Conservation (phyloP, 2,329 filamentous ascomycete species). For the Microcyclosporella mali region DNA sequence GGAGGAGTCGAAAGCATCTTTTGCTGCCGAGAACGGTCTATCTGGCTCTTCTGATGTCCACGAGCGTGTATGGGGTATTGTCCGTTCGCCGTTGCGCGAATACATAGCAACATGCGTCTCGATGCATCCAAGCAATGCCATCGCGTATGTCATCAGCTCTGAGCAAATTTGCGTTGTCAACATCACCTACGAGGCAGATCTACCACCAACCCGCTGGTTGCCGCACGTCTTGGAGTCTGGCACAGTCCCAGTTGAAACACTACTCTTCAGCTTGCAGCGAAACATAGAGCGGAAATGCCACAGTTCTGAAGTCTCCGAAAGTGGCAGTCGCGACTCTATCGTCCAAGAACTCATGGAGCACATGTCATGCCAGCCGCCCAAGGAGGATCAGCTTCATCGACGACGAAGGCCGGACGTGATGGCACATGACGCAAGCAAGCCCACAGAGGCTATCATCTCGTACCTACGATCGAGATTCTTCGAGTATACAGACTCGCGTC, state of each 20-base stretch:
- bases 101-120: constrained; percentile 46
- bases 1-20: constrained; percentile 29
- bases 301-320: background rate
- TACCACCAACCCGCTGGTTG: background rate
- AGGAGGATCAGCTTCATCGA: too few species aligned
- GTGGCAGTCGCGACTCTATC: too few species aligned
- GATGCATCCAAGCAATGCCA: constrained; percentile 51
- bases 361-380: too few species aligned
- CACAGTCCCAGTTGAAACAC: background rate
- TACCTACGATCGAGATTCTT: too few species aligned
- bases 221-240: background rate
- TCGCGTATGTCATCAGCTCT: constrained; percentile 49
- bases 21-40: too few species aligned
- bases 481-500: background rate
- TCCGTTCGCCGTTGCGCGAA: constrained; percentile 41
- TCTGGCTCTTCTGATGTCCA: constrained; percentile 30
- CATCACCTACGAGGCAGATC: constrained; percentile 9
- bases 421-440: too few species aligned
- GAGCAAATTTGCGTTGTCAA: constrained; percentile 32
- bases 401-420: too few species aligned
- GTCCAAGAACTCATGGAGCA: too few species aligned
- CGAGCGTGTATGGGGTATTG: constrained; percentile 51
- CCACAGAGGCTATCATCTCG: too few species aligned
- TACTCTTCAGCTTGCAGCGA: constrained; percentile 1
- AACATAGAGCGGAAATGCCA: background rate